A percentile compares a stretch with the other conserved stretches of the same genome.
Conservation (phyloP, 2,329 filamentous ascomycete genomes). For the Albophoma yamanashiensis region DNA sequence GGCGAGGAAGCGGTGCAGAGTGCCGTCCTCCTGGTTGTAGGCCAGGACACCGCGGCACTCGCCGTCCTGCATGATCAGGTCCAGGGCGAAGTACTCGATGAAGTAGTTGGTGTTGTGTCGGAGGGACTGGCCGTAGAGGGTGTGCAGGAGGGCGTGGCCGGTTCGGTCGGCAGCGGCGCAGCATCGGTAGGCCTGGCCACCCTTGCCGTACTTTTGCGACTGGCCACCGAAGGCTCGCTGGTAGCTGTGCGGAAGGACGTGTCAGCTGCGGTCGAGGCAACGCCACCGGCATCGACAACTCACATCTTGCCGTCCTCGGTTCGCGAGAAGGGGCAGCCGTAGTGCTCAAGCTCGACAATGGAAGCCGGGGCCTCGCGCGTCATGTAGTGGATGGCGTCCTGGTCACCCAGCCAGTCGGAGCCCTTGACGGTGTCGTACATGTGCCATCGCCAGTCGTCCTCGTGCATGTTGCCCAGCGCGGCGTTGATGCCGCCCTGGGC, state of each 20-base stretch:
- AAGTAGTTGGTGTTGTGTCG: constrained; percentile 99
- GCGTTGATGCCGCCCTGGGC: constrained; percentile 80
- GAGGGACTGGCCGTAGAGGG: constrained; percentile 93
- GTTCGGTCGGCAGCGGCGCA: constrained; percentile 94
- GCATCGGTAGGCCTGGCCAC: constrained; percentile 95
- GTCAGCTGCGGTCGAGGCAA: constrained; percentile 4
- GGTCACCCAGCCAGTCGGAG: constrained; percentile 93
- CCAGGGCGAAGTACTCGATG: constrained; percentile 96
- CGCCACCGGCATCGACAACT: constrained; percentile 20
- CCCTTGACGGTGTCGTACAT: constrained; percentile 99
- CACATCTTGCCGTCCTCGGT: constrained; percentile 94
- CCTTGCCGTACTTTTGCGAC: constrained; percentile 89
- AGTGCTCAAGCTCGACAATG: constrained; percentile 93
- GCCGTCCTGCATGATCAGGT: constrained; percentile 95
- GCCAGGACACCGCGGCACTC: constrained; percentile 94
- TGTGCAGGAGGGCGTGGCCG: constrained; percentile 94
- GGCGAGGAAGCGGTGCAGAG: constrained; percentile 89
- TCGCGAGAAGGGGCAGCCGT: constrained; percentile 92
- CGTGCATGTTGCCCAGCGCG: constrained; percentile 89
- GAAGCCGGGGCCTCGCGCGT: constrained; percentile 85
- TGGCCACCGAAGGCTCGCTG: constrained; percentile 98
- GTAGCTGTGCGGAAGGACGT: constrained; percentile 46
- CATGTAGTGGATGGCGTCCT: constrained; percentile 98
- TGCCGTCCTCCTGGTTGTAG: constrained; percentile 98
- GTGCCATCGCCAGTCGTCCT: constrained; percentile 98